Conservation (phyloP, 345 rosid species). For the Citrus glauca region DNA sequence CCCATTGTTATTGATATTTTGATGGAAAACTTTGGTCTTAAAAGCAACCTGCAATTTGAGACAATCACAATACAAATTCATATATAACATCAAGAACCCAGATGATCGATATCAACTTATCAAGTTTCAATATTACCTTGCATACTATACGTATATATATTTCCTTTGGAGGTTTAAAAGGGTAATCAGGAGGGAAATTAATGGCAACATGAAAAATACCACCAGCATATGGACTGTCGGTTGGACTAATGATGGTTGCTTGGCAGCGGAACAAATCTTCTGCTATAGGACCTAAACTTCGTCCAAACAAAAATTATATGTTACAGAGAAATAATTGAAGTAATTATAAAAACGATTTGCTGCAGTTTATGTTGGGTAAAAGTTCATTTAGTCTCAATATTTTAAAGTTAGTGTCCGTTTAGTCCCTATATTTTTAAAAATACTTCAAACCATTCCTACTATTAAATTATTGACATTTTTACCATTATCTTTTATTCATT, state of each 20-base stretch:
- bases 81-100: no score
- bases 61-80: neutral
- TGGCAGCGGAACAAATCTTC: conserved; percentile 31
- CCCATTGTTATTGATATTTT: conserved; percentile 32
- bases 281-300: conserved; percentile 17
- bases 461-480: no score
- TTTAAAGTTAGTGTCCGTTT: no score
- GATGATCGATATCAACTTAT: no score
- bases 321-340: neutral
- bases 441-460: no score
- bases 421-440: no score
- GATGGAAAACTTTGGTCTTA: conserved; percentile 31
- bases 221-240: conserved; percentile 21
- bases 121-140: no score
- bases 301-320: neutral
- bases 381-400: no score
- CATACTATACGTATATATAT: neutral
- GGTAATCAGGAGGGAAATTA: conserved; percentile 29
- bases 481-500: no score
- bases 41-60: conserved; percentile 22
- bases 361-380: neutral
- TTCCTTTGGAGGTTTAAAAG: conserved; percentile 35
- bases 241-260: conserved; percentile 26
- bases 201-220: conserved; percentile 26
- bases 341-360: neutral